These are phyloP conservation scores for Rutstroemia sp. DNA, from an alignment of 2,329 filamentous ascomycete genomes.

Conservation along the genomic window DNA sequence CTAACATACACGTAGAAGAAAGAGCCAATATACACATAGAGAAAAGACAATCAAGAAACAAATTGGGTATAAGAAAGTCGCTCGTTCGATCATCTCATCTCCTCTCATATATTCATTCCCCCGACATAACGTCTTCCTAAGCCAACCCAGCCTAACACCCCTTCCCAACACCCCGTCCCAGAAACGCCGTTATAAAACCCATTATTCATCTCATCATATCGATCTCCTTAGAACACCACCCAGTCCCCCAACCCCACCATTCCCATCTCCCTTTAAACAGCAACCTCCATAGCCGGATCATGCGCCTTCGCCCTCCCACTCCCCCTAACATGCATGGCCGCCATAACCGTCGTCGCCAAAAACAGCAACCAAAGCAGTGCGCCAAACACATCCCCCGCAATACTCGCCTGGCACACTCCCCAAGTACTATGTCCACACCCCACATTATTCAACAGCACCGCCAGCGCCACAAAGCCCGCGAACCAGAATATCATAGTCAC, in stretches of 20 bases:
- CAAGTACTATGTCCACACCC: slow-evolving; percentile 40
- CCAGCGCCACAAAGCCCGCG: slow-evolving; percentile 72
- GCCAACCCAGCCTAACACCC: background rate
- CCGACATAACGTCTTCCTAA: background rate
- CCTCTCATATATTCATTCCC: background rate
- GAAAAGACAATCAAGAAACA: no score
- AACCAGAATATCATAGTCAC: slow-evolving; percentile 88
- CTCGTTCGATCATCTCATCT: no score
- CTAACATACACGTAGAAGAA: no score
- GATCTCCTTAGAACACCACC: background rate
- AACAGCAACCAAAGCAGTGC: slow-evolving; percentile 46
- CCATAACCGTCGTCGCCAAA: slow-evolving; percentile 40
- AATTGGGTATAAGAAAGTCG: no score
- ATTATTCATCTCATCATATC: background rate
- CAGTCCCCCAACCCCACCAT: no score
- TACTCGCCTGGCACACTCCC: slow-evolving; percentile 17
- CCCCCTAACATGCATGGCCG: slow-evolving; percentile 39
- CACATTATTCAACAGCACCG: slow-evolving; percentile 52
- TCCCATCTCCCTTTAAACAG: background rate
- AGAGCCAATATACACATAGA: no score
- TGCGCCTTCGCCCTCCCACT: slow-evolving; percentile 23
- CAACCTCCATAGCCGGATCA: slow-evolving; percentile 18
- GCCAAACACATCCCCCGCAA: slow-evolving; percentile 39
- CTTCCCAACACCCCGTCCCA: background rate
- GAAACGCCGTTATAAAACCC: background rate